A percentile compares a stretch with the other conserved stretches of the same genome.
Conservation (phyloP, 768 basidiomycete species). For the Sarcodon sp. region DNA sequence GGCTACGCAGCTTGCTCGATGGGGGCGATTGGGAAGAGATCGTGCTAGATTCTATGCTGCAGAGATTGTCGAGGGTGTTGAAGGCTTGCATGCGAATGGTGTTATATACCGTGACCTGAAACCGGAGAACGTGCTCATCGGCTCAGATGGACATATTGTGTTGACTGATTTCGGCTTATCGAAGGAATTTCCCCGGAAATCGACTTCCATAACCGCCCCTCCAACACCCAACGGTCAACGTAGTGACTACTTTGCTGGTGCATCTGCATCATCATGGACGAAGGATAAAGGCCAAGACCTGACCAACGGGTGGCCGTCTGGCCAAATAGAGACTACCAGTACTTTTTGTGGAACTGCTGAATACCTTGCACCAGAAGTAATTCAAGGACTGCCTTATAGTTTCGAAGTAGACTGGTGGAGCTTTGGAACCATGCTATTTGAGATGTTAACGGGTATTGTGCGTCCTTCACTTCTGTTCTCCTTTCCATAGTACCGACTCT, state of each 20-base stretch:
- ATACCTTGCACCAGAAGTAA: constrained; percentile 94
- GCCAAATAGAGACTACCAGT: constrained; percentile 49
- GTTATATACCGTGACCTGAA: constrained; percentile 98
- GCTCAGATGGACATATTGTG: constrained; percentile 89
- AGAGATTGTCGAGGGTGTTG: constrained; percentile 94
- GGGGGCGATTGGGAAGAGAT: constrained; percentile 88
- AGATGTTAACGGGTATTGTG: constrained; percentile 94
- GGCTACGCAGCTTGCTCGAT: constrained; percentile 92
- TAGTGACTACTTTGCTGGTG: constrained; percentile 41
- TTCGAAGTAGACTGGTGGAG: constrained; percentile 99
- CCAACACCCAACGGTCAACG: constrained; percentile 41
- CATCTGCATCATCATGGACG: constrained; percentile 26
- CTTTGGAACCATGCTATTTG: constrained; percentile 94
- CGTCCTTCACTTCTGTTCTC: constrained; percentile 21
- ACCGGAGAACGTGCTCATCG: constrained; percentile 94
- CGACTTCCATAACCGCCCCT: constrained; percentile 32
- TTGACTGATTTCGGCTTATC: constrained; percentile 95
- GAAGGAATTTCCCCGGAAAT: constrained; percentile 71
- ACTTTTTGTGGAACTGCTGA: constrained; percentile 97
- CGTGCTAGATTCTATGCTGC: constrained; percentile 95
- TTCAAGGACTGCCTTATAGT: constrained; percentile 79
- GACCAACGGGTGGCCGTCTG: constrained; percentile 33
- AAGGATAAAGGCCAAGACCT: constrained; percentile 47
- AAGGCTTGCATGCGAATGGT: constrained; percentile 85
- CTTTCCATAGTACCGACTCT: constrained; percentile 5